Evolutionary conservation across 371 early-diverging fungal species (phyloP).

Genomic region (Smittium culicis): DNA sequence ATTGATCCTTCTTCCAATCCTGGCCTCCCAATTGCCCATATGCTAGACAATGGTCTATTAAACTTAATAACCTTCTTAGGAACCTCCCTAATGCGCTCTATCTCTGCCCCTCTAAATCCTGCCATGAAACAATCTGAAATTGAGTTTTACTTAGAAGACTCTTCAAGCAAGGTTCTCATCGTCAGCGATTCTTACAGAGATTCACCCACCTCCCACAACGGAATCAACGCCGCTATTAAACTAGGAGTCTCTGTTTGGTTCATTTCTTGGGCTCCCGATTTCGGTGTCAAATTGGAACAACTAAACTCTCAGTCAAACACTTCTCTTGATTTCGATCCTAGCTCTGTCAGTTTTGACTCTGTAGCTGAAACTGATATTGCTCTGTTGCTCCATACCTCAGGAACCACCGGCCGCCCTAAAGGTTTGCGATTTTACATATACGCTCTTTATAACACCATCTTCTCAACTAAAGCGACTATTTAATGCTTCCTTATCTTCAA

Average conservation of each 20-base stretch:
- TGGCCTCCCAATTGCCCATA: slow-evolving; percentile 50
- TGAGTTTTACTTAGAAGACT: slow-evolving; percentile 63
- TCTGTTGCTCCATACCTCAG: slow-evolving; percentile 67
- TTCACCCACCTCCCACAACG: slow-evolving; percentile 33
- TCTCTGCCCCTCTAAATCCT: slow-evolving; percentile 67
- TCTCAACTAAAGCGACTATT: too few species aligned
- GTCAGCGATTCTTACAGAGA: slow-evolving; percentile 37
- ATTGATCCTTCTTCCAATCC: slow-evolving; percentile 14
- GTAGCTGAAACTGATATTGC: slow-evolving; percentile 46
- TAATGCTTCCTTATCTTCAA: not conserved
- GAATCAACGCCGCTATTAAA: slow-evolving; percentile 45
- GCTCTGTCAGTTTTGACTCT: not conserved
- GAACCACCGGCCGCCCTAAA: slow-evolving; percentile 73
- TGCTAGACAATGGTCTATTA: slow-evolving; percentile 55
- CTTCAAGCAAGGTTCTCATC: slow-evolving; percentile 45
- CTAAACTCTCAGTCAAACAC: slow-evolving; percentile 15
- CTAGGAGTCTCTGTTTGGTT: slow-evolving; percentile 41
- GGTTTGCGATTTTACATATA: not conserved
- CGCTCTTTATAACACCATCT: too few species aligned
- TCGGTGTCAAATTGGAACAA: slow-evolving; percentile 17
- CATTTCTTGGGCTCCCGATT: slow-evolving; percentile 37
- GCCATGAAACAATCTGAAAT: slow-evolving; percentile 57
- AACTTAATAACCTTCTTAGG: slow-evolving; percentile 56
- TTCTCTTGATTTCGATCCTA: not conserved
- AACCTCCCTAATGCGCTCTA: slow-evolving; percentile 41